Percentiles rank a stretch among this genome's conserved stretches.
Conservation (phyloP, 75 land plant genomes). For the Pinus tabuliformis region DNA sequence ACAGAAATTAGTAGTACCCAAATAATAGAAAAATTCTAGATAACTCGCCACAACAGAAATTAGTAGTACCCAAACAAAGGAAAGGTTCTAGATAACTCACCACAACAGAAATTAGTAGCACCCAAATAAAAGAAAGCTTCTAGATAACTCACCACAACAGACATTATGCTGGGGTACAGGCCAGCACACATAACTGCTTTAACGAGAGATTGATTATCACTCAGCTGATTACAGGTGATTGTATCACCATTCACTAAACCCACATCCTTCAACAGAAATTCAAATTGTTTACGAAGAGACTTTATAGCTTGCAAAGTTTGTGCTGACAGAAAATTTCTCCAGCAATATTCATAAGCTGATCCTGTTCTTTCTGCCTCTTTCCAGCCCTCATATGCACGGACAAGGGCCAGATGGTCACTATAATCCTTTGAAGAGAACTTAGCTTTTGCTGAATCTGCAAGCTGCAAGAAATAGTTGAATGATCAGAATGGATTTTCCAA, state of each 20-base stretch:
- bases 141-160: constrained; percentile 61
- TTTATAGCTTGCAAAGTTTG: constrained; percentile 76
- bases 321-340: constrained; percentile 82
- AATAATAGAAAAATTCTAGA: not conserved
- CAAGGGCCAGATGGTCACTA: constrained; percentile 84
- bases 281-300: constrained; percentile 88
- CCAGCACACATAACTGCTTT: constrained; percentile 90
- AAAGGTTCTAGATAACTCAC: constrained; percentile 26
- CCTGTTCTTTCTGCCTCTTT: constrained; percentile 60
- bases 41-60: constrained; percentile 70
- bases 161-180: constrained; percentile 82
- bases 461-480: constrained; percentile 33
- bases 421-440: constrained; percentile 47
- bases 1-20: constrained; percentile 42
- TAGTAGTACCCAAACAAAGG: not conserved
- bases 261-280: constrained; percentile 66
- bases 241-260: constrained; percentile 48
- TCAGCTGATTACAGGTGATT: constrained; percentile 48
- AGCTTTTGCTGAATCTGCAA: constrained; percentile 81
- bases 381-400: constrained; percentile 91
- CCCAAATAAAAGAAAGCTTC: too few species aligned
- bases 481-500: not conserved
- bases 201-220: constrained; percentile 67
- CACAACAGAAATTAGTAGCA: constrained; percentile 55
- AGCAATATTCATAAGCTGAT: constrained; percentile 69